Base-by-base conservation (phyloP, 2,329 filamentous ascomycete species). In the Neofusicoccum ribis region DNA sequence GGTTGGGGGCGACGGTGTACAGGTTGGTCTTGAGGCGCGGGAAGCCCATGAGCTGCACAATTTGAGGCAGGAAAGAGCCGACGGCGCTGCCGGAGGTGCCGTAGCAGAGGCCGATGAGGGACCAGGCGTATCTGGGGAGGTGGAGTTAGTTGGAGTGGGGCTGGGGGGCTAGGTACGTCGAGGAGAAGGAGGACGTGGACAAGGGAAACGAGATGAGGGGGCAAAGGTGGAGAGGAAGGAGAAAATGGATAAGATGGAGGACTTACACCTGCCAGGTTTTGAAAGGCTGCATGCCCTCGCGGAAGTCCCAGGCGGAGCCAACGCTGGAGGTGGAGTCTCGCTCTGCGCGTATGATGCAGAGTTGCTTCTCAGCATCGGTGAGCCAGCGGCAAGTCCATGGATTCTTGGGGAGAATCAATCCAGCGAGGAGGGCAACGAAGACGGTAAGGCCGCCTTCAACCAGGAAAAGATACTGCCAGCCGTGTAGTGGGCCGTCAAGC, bases 401-500 rank as follows among this genome's bases (percentile, higher is more conserved):
- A 1, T 75, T 76, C 2, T 69, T 66, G 0, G 80, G 79, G 0
- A 83, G 72, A 69, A 78, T 78, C 65, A 77, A 71, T 54, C 78
- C 74, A 1, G 78, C 75, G 1, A 78, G 69, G 5, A 79, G n/a
- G 0, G 76, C 79, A 12, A 80, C 71, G 12, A 75, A 14, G 0
- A 80, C 66, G 0, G 81, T 83, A 8, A 78, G 69, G 1, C 67
- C 58, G 0, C 80, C 81, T 67, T 83, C 80, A 9, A 82, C 77
- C 52, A 83, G 70, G 66, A 83, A 82, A 1, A 83, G 76, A 43
- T 81, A 77, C 65, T 81, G 77, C 80, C 80, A 82, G 58, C 73
- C 70, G 5, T 76, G 73, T 1, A 80, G 64, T 0, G 69, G 65
- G 1, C 74, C 74, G 8, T 76, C 64, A 44, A 81, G 75, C 31